phyloP scores from a whole-genome alignment of 148 eudicot species.

The Pouteria glomerata region DNA sequence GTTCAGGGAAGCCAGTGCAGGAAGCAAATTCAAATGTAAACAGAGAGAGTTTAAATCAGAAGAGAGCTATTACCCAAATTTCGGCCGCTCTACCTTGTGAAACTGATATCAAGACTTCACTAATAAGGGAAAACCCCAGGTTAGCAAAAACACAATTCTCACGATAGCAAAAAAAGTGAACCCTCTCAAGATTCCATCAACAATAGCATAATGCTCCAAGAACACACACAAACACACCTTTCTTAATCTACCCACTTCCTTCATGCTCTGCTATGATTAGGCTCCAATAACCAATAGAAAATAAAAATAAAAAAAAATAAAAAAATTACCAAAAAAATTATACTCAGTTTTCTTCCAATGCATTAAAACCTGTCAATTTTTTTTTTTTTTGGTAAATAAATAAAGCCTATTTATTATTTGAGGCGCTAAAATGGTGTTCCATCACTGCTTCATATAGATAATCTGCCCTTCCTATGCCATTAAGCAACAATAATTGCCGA shows the following conservation, averaged over 20 bases:
- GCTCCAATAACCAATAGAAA: too few relatives aligned
- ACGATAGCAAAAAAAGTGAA: constrained; percentile 79
- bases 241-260: too few relatives aligned
- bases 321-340: not conserved
- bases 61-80: constrained; percentile 25
- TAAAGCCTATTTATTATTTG: too few relatives aligned
- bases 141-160: constrained; percentile 88
- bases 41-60: not conserved
- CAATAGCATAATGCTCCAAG: too few relatives aligned
- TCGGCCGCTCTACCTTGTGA: constrained; percentile 64
- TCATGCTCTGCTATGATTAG: too few relatives aligned
- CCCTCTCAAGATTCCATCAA: constrained; percentile 61
- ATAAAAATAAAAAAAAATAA: too few relatives aligned
- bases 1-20: constrained; percentile 2
- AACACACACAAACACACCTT: too few relatives aligned
- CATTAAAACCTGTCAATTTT: not conserved
- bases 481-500: too few relatives aligned
- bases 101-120: constrained; percentile 61
- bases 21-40: not conserved
- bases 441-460: too few relatives aligned
- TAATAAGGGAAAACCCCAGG: constrained; percentile 65
- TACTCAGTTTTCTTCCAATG: not conserved
- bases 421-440: too few relatives aligned
- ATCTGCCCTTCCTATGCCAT: too few relatives aligned
- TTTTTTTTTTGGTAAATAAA: too few relatives aligned